Percentiles rank a stretch among this genome's conserved stretches.
Evolutionary conservation across 2,329 filamentous ascomycete species (phyloP).

Genomic region (Epicoccum nigrum): DNA sequence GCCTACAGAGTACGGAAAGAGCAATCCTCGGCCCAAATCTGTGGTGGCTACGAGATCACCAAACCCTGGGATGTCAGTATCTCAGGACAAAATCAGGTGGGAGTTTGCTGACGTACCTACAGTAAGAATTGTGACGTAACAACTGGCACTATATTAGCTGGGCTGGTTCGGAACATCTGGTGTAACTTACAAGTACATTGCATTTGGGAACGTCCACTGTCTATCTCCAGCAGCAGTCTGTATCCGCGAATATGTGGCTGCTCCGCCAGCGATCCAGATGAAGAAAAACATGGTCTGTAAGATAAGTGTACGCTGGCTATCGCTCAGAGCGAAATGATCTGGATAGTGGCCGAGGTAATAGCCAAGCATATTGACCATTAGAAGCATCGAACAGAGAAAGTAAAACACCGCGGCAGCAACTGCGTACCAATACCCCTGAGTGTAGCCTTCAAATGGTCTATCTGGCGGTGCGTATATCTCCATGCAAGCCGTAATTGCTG

Average conservation of each 20-base stretch:
- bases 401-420: constrained; percentile 81
- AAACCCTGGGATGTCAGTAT: constrained; percentile 26
- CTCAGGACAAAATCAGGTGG: background rate
- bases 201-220: constrained; percentile 76
- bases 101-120: constrained; percentile 26
- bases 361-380: constrained; percentile 80
- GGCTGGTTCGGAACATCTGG: fast-evolving
- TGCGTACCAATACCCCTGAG: constrained; percentile 86
- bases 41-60: constrained; percentile 63
- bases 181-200: constrained; percentile 33
- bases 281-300: constrained; percentile 88
- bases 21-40: constrained; percentile 68
- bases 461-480: constrained; percentile 63
- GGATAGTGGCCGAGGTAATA: constrained; percentile 76
- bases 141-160: constrained; percentile 16
- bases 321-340: constrained; percentile 77
- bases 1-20: constrained; percentile 83
- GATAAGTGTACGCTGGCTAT: constrained; percentile 85
- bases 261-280: constrained; percentile 79
- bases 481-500: constrained; percentile 70
- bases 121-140: constrained; percentile 51
- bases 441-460: constrained; percentile 62
- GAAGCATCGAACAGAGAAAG: constrained; percentile 75
- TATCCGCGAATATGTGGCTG: constrained; percentile 73
- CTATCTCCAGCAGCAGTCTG: constrained; percentile 55